Percentiles rank a stretch among this genome's conserved stretches.
Evolutionary conservation across 2,329 filamentous ascomycete genomes (phyloP).

Genomic region (Cladobotryum protrusum): DNA sequence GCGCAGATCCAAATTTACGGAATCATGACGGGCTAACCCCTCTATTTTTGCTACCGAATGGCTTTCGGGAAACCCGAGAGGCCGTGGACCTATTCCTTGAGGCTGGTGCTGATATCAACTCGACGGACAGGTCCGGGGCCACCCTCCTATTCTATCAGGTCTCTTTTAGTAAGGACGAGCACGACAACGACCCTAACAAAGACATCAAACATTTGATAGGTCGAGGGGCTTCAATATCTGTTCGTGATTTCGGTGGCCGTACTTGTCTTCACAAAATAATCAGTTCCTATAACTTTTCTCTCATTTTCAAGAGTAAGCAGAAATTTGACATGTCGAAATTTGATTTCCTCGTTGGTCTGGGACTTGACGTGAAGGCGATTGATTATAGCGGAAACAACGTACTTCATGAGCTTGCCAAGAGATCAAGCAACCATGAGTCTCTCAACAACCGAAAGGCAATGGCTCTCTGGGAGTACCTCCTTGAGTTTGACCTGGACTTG

Average conservation of each 20-base stretch:
- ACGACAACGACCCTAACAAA: neutral
- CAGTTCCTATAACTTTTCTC: neutral
- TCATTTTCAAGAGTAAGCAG: conserved; percentile 4
- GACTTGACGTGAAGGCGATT: conserved; percentile 5
- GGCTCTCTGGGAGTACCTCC: conserved; percentile 12
- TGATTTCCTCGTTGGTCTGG: too few species aligned
- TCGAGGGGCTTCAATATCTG: conserved; percentile 10
- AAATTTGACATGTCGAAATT: conserved; percentile 6
- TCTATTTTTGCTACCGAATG: conserved; percentile 3
- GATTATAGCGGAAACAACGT: conserved; percentile 19
- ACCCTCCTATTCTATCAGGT: conserved; percentile 14
- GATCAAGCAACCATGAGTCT: neutral
- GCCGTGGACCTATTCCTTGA: conserved; percentile 10
- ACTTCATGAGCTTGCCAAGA: conserved; percentile 17
- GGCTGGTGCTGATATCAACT: conserved; percentile 20
- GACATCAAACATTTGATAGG: conserved; percentile 12
- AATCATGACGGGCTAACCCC: conserved; percentile 16
- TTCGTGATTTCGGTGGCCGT: conserved; percentile 14
- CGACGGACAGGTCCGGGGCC: conserved; percentile 12
- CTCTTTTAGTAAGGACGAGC: neutral
- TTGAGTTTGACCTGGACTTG: conserved; percentile 12
- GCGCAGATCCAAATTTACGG: conserved; percentile 18
- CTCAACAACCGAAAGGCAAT: neutral
- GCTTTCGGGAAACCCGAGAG: neutral
- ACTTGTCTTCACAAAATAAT: conserved; percentile 16